Base-by-base conservation (phyloP, 495 filamentous ascomycete species). In the Xylaria venustula region DNA sequence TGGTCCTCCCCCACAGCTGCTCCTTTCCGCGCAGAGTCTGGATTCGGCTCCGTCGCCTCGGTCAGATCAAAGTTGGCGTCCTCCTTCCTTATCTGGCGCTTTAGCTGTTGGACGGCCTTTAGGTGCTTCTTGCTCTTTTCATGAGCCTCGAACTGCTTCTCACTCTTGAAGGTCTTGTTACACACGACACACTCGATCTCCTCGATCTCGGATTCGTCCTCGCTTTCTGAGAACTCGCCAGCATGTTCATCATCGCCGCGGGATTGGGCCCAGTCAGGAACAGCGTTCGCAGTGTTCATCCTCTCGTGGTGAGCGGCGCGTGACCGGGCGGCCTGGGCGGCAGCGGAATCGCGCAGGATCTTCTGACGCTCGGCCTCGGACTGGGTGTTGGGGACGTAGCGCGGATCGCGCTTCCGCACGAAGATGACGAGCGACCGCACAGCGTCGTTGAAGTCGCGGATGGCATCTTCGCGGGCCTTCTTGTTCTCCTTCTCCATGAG, bases 401-500 rank as follows among this genome's bases (percentile, higher is more conserved):
- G 86, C 0, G 91, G 91, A 65, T 99, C 94, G 26, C 94, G 84
- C 76, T 96, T 97, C 62, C 89, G 89, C n/a, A 92, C 88, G 73
- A 98, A 97, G 11, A 86, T 81, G 12, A 98, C 91, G 14, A 99
- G 82, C 1, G 88, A 89, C 46, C 82, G 70, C n/a, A 99, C 93
- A 11, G 90, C 88, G 63, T 96, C 91, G 75, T 97, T 98, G 76
- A 93, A 98, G 58, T 97, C 90, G 42, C 88, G 84, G 28, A 91
- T 85, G 1, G 84, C 90, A 37, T 90, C 89, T 8, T 96, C 91
- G 58, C 94, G 82, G n/a, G 90, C 74, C 44, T 86, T 87, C 64
- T 86, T 90, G 72, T 99, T 99, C 74, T 97, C 93, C 71, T 96
- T 96, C 70, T 97, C 95, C 86, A 98, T 94, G 60, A 91, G 65